Base-by-base conservation (phyloP, 1,139 yeast species). In the Entelexis paramagnoliae region DNA sequence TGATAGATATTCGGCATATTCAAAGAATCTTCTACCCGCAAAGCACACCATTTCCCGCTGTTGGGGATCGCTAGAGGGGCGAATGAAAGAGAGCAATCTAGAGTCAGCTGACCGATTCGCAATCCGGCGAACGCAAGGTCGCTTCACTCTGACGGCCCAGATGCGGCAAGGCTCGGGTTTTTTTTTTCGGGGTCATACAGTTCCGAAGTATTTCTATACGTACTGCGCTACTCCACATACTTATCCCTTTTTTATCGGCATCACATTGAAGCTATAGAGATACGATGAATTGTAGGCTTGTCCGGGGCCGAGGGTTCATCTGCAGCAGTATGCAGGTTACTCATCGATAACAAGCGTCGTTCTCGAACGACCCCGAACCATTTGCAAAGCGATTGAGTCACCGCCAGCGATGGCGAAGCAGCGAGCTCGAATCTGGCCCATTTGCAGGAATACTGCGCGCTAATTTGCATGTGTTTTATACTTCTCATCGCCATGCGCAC, bases 271-370 rank as follows among this genome's bases (percentile, higher is more conserved):
- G 2, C 14, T 9, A 13, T 13, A 3, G 4, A 3, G 14, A 28
- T 17, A 6, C 20, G 28, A 14, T 36, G 28, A 36, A 4, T 14
- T 26, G 41, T 20, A 13, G 41, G 41, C 41, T 36, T 20, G 26
- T 26, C 20, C 13, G n/a, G 40, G 41, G 41, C 28, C 3, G 19
- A 36, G 41, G 41, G 41, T 36, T 19, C 9, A 20, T 20, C 41
- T 42, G 46, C 46, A 42, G 29, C 22, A 3, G 14, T 42, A 42
- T 42, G 46, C 36, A 42, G 35, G 46, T 42, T 42, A 42, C 46
- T 32, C 46, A 41, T 41, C 45, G 45, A 41, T 41, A 32, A 42
- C 36, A 30, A 28, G 35, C 36, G 20, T 42, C 46, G 46, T 32
- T 30, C 36, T 30, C 36, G 36, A 42, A 42, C 46, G 35, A 32